phyloP scores from a whole-genome alignment of 73 alveolate species.

The Stentor coeruleus region DNA sequence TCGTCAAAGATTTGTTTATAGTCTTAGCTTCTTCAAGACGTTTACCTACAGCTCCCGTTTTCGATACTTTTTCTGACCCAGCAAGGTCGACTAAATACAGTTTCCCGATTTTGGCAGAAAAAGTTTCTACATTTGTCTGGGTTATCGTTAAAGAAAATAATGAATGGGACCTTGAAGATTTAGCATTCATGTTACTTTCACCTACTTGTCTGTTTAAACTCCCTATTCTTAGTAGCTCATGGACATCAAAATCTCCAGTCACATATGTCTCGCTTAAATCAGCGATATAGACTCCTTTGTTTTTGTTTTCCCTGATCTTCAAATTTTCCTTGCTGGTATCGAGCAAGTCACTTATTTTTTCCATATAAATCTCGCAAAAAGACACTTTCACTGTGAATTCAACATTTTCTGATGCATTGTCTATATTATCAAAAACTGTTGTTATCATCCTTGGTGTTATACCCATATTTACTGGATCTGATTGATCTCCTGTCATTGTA shows the following conservation, averaged over 20 bases:
- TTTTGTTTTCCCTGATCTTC: slow-evolving; percentile 85
- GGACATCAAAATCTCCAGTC: slow-evolving; percentile 83
- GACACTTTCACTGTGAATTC: slow-evolving; percentile 84
- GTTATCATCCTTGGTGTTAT: slow-evolving; percentile 87
- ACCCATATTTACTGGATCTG: slow-evolving; percentile 60
- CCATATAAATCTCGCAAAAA: slow-evolving; percentile 87
- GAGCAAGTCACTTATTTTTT: slow-evolving; percentile 79
- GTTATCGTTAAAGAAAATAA: slow-evolving; percentile 76
- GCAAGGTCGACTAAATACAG: slow-evolving; percentile 87
- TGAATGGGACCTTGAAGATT: slow-evolving; percentile 92
- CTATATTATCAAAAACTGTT: slow-evolving; percentile 61
- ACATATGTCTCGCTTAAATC: slow-evolving; percentile 94
- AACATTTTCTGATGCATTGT: slow-evolving; percentile 55
- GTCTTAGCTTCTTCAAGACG: slow-evolving; percentile 85
- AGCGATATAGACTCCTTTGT: slow-evolving; percentile 89
- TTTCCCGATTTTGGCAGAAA: slow-evolving; percentile 82
- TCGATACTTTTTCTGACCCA: slow-evolving; percentile 77
- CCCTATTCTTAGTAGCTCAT: slow-evolving; percentile 87
- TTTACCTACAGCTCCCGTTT: slow-evolving; percentile 74
- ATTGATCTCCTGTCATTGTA: slow-evolving; percentile 79
- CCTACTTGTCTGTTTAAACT: slow-evolving; percentile 88
- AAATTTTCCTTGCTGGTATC: slow-evolving; percentile 84
- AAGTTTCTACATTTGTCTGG: slow-evolving; percentile 82
- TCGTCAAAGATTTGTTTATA: slow-evolving; percentile 75
- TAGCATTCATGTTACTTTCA: slow-evolving; percentile 95